phyloP scores from a whole-genome alignment of 495 filamentous ascomycete species.

The Neurospora sp. region DNA sequence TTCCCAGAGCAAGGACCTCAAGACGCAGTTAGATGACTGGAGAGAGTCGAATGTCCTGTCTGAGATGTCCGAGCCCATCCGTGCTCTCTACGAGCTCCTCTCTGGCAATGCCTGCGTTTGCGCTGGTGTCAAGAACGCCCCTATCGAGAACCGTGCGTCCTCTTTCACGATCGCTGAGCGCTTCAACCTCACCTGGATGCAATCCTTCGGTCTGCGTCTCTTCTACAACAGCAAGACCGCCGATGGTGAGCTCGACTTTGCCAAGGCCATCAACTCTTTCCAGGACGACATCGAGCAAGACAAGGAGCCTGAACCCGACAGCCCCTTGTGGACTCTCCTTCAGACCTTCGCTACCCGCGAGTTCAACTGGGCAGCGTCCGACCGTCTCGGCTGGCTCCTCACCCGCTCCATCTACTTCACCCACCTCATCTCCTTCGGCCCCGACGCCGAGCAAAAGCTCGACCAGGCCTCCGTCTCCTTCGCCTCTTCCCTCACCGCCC shows the following conservation, averaged over 20 bases:
- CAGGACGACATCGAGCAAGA: conserved; percentile 55
- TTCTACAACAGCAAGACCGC: conserved; percentile 56
- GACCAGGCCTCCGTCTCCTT: conserved; percentile 62
- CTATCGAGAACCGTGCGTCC: conserved; percentile 62
- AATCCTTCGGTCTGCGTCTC: conserved; percentile 80
- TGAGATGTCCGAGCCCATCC: conserved; percentile 76
- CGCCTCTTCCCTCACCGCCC: conserved; percentile 58
- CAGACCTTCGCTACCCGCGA: conserved; percentile 59
- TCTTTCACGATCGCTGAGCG: conserved; percentile 69
- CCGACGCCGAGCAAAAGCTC: conserved; percentile 39
- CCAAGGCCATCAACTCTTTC: conserved; percentile 60
- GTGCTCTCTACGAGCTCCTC: conserved; percentile 81
- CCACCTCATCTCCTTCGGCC: conserved; percentile 29
- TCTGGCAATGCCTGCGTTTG: conserved; percentile 75
- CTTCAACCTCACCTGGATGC: conserved; percentile 84
- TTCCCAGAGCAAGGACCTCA: conserved; percentile 56
- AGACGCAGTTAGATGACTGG: conserved; percentile 75
- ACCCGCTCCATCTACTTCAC: conserved; percentile 42
- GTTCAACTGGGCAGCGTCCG: conserved; percentile 47
- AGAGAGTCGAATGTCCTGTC: conserved; percentile 65
- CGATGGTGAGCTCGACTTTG: conserved; percentile 50
- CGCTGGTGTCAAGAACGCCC: conserved; percentile 59
- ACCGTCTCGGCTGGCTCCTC: conserved; percentile 81
- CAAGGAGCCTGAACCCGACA: conserved; percentile 54
- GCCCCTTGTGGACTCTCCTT: conserved; percentile 76